Evolutionary conservation across 805 yeast species (phyloP), one percentile per base, ranked within the genome.

Genomic region (Pichia nakasei): DNA sequence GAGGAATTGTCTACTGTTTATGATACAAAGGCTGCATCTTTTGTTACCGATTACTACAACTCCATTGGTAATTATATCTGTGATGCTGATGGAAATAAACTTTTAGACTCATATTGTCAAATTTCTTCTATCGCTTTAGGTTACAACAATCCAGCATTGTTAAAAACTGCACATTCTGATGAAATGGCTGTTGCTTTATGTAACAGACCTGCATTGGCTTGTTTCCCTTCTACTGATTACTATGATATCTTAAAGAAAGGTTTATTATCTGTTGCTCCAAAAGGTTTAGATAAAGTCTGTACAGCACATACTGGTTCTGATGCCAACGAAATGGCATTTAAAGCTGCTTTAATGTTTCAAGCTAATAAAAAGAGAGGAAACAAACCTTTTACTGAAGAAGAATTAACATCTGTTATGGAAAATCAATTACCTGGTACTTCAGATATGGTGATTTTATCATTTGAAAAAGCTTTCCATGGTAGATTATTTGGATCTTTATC

Each of bases 81-180:
- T 40, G 85, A 80, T 59, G 81, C 72, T 15, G 85, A 80, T 56
- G 84, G 83, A 8, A 80, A 80, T 61, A 55, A 63, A 3, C 71
- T 62, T 52, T 67, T 80, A 53, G 86, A 80, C 60, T 73, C 79
- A 15, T 80, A 80, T 52, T 82, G 84, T n/a, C 86, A 80, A 59
- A 80, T 80, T 52, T 76, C 86, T 4, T 79, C 85, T 2, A 78
- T 80, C 52, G 83, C 85, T 3, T 64, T 80, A 52, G 85, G 86
- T 43, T 80, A 80, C 69, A 80, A 79, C 62, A 80, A 80, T 61
- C 85, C 85, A 2, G 80, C 72, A 22, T 66, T 80, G 53, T 67
- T 74, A 42, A 69, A 70, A 53, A 69, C 74, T 39, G 79, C 85
- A n/a, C 68, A 70, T 49, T 71, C 82, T 7, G 73, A 70, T 33